A percentile compares a stretch with the other conserved stretches of the same genome.
Conservation (phyloP, 2,329 filamentous ascomycete genomes). For the Arthrobotrys megalospora region DNA sequence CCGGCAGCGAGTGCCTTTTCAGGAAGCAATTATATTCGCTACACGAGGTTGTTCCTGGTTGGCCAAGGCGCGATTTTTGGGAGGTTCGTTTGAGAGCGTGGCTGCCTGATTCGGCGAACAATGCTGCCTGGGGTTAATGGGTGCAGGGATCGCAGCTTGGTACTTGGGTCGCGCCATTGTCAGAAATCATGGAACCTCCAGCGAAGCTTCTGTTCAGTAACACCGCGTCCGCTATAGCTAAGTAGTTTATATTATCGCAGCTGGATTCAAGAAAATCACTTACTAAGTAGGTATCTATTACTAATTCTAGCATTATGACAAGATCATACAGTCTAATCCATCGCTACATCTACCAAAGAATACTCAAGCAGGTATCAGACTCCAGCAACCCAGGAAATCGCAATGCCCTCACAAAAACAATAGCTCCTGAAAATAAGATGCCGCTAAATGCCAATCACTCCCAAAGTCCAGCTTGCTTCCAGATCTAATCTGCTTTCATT, state of each 20-base stretch:
- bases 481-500: constrained; percentile 9
- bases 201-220: not conserved
- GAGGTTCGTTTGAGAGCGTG: constrained; percentile 39
- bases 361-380: constrained; percentile 18
- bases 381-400: constrained; percentile 6
- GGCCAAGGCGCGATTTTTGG: constrained; percentile 25
- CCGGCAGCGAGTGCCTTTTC: not conserved
- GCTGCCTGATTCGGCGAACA: constrained; percentile 50
- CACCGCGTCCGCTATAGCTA: not conserved
- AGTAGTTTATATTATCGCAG: too few relatives aligned
- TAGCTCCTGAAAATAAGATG: constrained; percentile 10
- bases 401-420: not conserved
- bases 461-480: not conserved
- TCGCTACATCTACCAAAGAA: constrained; percentile 3
- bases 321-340: constrained; percentile 7
- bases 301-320: not conserved
- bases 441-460: constrained; percentile 20
- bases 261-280: too few relatives aligned
- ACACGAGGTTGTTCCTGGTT: constrained; percentile 19
- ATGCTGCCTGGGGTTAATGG: constrained; percentile 9
- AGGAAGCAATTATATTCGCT: constrained; percentile 27
- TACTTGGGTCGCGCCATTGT: constrained; percentile 4
- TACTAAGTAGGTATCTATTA: constrained; percentile 13
- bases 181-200: not conserved
- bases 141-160: not conserved